Evolutionary conservation across 345 rosid genomes (phyloP).

Genomic region (Salix udensis): DNA sequence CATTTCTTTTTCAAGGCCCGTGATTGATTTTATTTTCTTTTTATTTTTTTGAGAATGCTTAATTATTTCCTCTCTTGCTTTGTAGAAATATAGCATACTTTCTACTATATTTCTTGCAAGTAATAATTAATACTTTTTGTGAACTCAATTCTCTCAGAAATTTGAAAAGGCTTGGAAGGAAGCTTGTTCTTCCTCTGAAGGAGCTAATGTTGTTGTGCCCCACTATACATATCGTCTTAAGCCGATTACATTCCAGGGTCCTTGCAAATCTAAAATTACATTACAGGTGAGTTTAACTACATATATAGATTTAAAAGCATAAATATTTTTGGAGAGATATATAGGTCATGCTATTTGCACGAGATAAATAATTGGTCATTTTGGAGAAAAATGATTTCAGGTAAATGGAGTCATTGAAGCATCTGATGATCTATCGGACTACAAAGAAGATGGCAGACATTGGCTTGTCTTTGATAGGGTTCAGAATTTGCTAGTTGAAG

Average conservation of each 20-base stretch:
- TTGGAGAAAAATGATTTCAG: conserved; percentile 27
- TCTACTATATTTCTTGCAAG: not conserved
- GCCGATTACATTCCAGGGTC: conserved; percentile 57
- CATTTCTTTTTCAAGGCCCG: not conserved
- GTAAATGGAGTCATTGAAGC: conserved; percentile 61
- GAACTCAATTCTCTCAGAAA: conserved; percentile 35
- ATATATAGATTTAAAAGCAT: not conserved
- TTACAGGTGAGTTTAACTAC: conserved; percentile 43
- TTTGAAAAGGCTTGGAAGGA: conserved; percentile 70
- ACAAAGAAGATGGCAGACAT: conserved; percentile 41
- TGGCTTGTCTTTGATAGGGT: conserved; percentile 62
- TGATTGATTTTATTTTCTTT: not conserved
- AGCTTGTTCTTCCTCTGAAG: conserved; percentile 53
- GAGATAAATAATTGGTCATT: not conserved
- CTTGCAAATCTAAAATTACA: conserved; percentile 56
- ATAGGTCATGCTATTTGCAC: not conserved
- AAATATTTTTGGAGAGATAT: not conserved
- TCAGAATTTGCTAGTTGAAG: conserved; percentile 45
- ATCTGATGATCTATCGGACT: conserved; percentile 50
- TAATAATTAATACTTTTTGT: not conserved
- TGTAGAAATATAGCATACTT: not conserved
- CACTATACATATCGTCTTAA: conserved; percentile 43
- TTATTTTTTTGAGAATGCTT: not conserved
- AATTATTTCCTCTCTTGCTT: not conserved
- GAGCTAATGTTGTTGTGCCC: conserved; percentile 49